phyloP scores from a whole-genome alignment of 75 land plant species.

The Selaginella tamariscina region DNA sequence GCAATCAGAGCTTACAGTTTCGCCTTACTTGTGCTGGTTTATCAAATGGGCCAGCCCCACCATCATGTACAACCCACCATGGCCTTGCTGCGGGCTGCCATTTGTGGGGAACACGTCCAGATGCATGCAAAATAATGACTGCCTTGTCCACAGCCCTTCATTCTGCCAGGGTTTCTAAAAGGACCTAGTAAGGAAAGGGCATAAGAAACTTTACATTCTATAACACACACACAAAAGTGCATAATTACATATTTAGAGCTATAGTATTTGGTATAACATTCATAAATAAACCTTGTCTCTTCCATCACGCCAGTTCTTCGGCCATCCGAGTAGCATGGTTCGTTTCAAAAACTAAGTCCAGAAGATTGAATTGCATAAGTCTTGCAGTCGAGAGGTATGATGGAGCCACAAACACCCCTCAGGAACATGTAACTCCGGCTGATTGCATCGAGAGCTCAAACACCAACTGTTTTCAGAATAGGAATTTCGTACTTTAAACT shows the following conservation, averaged over 20 bases:
- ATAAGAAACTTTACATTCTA: too few species aligned
- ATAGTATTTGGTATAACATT: not conserved
- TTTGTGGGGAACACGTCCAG: slow-evolving; percentile 20
- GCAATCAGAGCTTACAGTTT: slow-evolving; percentile 23
- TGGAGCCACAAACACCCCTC: slow-evolving; percentile 17
- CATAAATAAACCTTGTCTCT: slow-evolving; percentile 16
- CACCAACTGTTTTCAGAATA: too few species aligned
- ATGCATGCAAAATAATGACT: slow-evolving; percentile 24
- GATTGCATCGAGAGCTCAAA: slow-evolving; percentile 23
- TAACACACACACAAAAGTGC: too few species aligned
- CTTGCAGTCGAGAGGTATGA: slow-evolving; percentile 24
- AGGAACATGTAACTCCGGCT: slow-evolving; percentile 22
- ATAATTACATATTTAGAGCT: too few species aligned
- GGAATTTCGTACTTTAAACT: too few species aligned
- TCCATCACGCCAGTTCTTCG: slow-evolving; percentile 23
- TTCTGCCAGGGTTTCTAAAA: slow-evolving; percentile 23
- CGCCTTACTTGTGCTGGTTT: slow-evolving; percentile 29
- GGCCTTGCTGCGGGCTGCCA: slow-evolving; percentile 20
- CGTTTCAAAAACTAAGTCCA: slow-evolving; percentile 23
- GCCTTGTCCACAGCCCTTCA: slow-evolving; percentile 28
- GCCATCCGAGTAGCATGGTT: slow-evolving; percentile 24
- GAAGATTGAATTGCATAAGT: slow-evolving; percentile 28
- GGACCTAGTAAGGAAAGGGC: slow-evolving; percentile 5
- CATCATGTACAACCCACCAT: slow-evolving; percentile 32
- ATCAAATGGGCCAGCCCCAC: slow-evolving; percentile 24